Conservation (phyloP, 129 eudicot species). For the Scalesia atractyloides region DNA sequence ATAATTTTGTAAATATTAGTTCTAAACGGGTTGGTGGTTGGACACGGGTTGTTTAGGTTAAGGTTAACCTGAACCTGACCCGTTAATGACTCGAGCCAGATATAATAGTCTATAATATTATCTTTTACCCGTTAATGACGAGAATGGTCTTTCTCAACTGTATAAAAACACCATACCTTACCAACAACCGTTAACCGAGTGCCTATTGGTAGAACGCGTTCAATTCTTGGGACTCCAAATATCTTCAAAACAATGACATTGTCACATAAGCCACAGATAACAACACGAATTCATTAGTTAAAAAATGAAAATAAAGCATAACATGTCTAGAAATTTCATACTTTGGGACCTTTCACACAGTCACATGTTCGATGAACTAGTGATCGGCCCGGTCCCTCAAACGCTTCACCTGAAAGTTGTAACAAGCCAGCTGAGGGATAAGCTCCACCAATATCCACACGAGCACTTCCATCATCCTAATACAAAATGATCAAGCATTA, state of each 20-base stretch:
- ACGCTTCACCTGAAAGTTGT: conserved; percentile 81
- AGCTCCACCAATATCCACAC: conserved; percentile 81
- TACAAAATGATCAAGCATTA: conserved; percentile 3
- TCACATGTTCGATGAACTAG: conserved; percentile 85
- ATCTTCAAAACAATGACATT: conserved; percentile 46
- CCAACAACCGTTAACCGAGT: conserved; percentile 93
- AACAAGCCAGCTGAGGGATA: conserved; percentile 85
- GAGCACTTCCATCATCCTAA: conserved; percentile 93
- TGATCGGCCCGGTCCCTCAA: conserved; percentile 84
- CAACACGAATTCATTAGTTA: conserved; percentile 1
- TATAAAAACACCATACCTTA: conserved; percentile 58
- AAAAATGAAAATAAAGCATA: not conserved
- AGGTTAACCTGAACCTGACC: no score
- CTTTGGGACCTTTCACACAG: conserved; percentile 92
- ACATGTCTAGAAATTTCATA: conserved; percentile 21
- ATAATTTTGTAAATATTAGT: no score
- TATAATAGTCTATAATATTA: no score
- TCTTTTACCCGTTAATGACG: no score
- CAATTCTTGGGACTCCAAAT: conserved; percentile 94
- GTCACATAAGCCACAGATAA: conserved; percentile 23
- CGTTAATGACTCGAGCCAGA: no score
- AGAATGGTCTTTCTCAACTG: conserved; percentile 18
- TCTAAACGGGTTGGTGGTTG: no score
- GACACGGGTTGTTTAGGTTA: no score
- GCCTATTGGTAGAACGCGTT: conserved; percentile 90